Percentiles rank a stretch among this genome's conserved stretches.
Conservation (phyloP, 140 eudicot species). For the Erigeron philadelphicus region DNA sequence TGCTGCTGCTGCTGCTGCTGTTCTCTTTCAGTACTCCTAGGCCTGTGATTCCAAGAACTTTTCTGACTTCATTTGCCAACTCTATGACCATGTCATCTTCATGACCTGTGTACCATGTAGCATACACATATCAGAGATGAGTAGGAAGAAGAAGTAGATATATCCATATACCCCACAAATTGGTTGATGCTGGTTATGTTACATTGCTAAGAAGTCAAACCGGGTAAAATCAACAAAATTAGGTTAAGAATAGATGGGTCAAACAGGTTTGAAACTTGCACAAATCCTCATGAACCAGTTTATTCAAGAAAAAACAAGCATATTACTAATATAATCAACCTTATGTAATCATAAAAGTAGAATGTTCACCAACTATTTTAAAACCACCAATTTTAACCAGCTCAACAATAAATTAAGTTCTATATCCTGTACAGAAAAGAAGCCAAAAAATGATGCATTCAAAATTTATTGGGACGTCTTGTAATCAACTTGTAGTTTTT, state of each 20-base stretch:
- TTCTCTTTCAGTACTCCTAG: conserved; percentile 39
- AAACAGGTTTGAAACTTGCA: background rate
- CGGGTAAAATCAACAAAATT: no score
- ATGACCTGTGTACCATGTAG: conserved; percentile 44
- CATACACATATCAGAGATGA: background rate
- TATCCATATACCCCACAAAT: no score
- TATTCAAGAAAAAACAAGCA: no score
- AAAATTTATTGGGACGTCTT: background rate
- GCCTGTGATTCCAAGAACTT: conserved; percentile 43
- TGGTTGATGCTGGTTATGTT: no score
- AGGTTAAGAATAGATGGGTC: background rate
- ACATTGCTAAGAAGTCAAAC: no score
- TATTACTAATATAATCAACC: no score
- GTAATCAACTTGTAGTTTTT: background rate
- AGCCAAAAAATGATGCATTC: background rate
- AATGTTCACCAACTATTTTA: no score
- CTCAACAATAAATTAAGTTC: background rate
- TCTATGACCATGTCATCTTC: conserved; percentile 85
- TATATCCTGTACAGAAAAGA: background rate
- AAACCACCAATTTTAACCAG: background rate
- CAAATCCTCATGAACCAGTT: background rate
- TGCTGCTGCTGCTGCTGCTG: conserved; percentile 34
- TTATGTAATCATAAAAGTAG: no score
- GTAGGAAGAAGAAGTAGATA: no score
- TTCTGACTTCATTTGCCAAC: conserved; percentile 89